Conservation (phyloP, 2,329 filamentous ascomycete species). For the Monilinia aucupariae region DNA sequence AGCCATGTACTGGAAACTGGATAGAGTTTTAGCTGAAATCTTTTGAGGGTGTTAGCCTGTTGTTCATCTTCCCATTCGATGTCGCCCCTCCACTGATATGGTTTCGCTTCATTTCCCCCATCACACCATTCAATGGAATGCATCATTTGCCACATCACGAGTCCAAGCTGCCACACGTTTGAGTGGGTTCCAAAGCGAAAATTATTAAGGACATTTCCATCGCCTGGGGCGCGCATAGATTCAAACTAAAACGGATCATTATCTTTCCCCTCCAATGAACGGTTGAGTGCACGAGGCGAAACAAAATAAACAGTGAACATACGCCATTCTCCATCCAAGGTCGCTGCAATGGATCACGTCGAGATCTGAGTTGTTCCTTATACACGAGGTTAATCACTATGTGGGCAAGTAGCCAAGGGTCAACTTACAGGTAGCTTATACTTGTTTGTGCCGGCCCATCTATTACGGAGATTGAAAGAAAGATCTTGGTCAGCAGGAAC, state of each 20-base stretch:
- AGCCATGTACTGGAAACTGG: not conserved
- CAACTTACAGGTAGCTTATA: conserved; percentile 4
- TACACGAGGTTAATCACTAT: not conserved
- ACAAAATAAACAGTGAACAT: not conserved
- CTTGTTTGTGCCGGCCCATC: not conserved
- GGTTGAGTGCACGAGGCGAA: not conserved
- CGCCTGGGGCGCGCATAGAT: not conserved
- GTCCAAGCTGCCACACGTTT: conserved; percentile 8
- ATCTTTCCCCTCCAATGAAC: not conserved
- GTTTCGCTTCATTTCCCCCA: not conserved
- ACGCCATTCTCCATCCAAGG: conserved; percentile 7
- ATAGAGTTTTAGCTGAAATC: not conserved
- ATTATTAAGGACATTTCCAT: conserved; percentile 7
- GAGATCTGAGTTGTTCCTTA: conserved; percentile 10
- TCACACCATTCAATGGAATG: not conserved
- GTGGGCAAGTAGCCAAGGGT: not conserved
- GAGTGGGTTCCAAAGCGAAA: conserved; percentile 1
- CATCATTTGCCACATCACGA: conserved; percentile 1
- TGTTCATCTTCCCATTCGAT: not conserved
- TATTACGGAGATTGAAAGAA: not conserved
- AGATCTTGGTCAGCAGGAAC: not conserved
- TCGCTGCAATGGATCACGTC: not conserved
- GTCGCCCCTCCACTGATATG: not conserved
- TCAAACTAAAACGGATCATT: not conserved
- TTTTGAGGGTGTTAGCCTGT: fast-evolving